Conservation (phyloP, 108 stramenopile species). For the Cyclotella cryptica region DNA sequence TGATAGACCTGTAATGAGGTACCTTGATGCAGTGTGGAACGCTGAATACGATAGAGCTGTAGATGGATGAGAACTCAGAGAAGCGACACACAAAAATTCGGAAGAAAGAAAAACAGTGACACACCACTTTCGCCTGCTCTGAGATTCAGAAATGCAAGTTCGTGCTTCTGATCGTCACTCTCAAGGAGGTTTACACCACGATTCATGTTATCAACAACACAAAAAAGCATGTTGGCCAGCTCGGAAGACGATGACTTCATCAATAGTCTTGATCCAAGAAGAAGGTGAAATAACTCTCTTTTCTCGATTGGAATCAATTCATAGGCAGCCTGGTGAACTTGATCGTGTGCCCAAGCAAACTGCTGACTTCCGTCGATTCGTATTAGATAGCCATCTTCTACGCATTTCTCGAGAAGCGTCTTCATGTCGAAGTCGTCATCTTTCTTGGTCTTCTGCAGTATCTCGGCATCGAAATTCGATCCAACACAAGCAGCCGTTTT, state of each 20-base stretch:
- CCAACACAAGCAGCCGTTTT: conserved; percentile 65
- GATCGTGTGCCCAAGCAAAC: conserved; percentile 66
- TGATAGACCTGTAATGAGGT: conserved; percentile 58
- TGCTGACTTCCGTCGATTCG: conserved; percentile 17
- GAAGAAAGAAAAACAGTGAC: not conserved
- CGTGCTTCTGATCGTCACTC: conserved; percentile 29
- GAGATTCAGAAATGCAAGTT: conserved; percentile 56
- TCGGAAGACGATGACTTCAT: conserved; percentile 41
- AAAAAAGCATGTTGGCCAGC: conserved; percentile 45
- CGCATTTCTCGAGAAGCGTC: conserved; percentile 41
- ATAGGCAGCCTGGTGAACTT: conserved; percentile 68
- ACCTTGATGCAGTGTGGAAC: conserved; percentile 58
- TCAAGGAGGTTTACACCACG: conserved; percentile 43
- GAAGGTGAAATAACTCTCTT: conserved; percentile 57
- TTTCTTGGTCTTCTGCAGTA: conserved; percentile 19
- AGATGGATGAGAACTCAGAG: not conserved
- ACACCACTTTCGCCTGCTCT: conserved; percentile 22
- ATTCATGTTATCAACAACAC: conserved; percentile 57
- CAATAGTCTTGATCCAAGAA: conserved; percentile 60
- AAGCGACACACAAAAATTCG: not conserved
- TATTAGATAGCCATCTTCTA: conserved; percentile 29
- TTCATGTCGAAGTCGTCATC: conserved; percentile 26
- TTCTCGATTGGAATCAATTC: conserved; percentile 45
- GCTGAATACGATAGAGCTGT: conserved; percentile 43
- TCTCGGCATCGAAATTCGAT: conserved; percentile 46